Evolutionary conservation across 2,329 filamentous ascomycete species (phyloP), one percentile per base, ranked within the genome.

Genomic region (Sclerotinia minor): DNA sequence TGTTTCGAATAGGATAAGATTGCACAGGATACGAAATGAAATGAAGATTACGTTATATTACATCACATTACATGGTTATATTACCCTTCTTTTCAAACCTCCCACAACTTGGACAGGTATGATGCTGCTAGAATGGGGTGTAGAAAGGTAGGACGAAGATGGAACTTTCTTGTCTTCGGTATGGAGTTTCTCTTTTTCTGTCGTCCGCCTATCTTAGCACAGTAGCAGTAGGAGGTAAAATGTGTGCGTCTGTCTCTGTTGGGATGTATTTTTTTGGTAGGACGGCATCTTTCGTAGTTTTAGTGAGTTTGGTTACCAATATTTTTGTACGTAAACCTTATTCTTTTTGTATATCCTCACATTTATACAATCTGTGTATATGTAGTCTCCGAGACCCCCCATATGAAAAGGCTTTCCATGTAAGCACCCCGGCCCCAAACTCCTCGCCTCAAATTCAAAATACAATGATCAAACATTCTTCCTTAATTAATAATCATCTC

Each of bases 401-500:
- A 11, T 26, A 6, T 44, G 15, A 29, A 1, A 64, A 9, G 2
- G 5, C 5, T 32, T 35, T 53, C 32, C 47, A 19, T 52, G 9
- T 26, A 47, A 57, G 4, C n/a, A 21, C 15, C 45, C 29, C 53
- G 41, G 11, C 6, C 41, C 29, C 15, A 47, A 58, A 47, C 47
- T 45, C 52, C 64, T 47, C n/a, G 64, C 41, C 44, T 49, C 13
- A 38, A 61, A 47, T 60, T 17, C 6, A 49, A 35, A 61, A 49
- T 35, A 8, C 32, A 41, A 44, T 35, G 13, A 29, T 13, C 9
- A 19, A 26, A 47, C 9, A 38, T 38, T 21, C 7, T 6, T 11
- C 29, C 29, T 26, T 15, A 35, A 47, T 55, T 70, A 73, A 52
- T 74, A 74, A 29, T 75, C 72, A 55, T 75, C 74, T 4, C 69